These are phyloP conservation scores for Alopecurus myosuroides DNA, from an alignment of 176 grass and related monocot species.

Conservation along the genomic window DNA sequence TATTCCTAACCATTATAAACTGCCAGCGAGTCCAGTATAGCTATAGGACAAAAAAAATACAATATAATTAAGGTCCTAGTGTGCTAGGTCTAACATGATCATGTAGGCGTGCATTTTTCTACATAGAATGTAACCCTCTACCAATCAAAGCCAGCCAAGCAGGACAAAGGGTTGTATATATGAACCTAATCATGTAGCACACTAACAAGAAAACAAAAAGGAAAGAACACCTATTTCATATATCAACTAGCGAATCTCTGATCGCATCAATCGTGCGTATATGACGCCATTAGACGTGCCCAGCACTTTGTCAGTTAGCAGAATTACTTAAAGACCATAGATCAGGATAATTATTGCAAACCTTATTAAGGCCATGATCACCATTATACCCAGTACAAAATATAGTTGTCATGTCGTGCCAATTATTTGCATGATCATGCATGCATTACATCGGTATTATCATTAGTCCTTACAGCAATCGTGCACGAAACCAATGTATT, in stretches of 20 bases:
- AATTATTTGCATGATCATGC: constrained; percentile 35
- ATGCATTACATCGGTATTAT: constrained; percentile 14
- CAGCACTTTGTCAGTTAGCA: constrained; percentile 10
- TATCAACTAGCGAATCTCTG: constrained; percentile 14
- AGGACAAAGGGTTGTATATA: constrained; percentile 27
- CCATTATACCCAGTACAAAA: constrained; percentile 9
- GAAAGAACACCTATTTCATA: background rate
- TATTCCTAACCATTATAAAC: background rate
- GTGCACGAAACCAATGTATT: constrained; percentile 15
- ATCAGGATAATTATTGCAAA: background rate
- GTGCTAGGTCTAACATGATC: constrained; percentile 42
- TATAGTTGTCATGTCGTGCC: constrained; percentile 18
- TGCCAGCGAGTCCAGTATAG: constrained; percentile 18
- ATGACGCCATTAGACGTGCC: constrained; percentile 25
- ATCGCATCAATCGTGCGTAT: constrained; percentile 23
- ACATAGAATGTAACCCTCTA: constrained; percentile 26
- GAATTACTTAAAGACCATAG: constrained; percentile 50
- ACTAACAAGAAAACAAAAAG: constrained; percentile 35
- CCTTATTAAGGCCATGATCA: background rate
- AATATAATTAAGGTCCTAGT: constrained; percentile 24
- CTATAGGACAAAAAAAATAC: constrained; percentile 27
- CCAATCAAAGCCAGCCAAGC: constrained; percentile 24
- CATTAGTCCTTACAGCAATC: constrained; percentile 1
- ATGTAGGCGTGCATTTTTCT: constrained; percentile 32
- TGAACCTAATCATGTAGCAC: constrained; percentile 31